Evolutionary conservation across 1,139 yeast genomes (phyloP).

Genomic region (Saccharomyces hybrid): DNA sequence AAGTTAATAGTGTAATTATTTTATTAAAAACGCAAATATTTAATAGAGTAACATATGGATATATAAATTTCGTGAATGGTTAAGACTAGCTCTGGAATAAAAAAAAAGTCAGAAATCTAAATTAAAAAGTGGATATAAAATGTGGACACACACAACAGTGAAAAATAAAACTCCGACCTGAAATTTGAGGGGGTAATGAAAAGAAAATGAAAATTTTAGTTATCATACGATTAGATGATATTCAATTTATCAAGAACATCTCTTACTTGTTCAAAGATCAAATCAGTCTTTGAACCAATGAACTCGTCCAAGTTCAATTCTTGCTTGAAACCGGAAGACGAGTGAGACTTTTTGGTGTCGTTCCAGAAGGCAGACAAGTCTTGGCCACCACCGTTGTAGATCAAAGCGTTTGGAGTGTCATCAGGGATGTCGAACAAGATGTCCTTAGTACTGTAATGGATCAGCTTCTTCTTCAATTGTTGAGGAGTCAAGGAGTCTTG

Average conservation of each 20-base stretch:
- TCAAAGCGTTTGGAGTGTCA: slow-evolving; percentile 82
- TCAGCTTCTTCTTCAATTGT: slow-evolving; percentile 80
- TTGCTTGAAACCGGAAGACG: not conserved
- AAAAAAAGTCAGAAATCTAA: not conserved
- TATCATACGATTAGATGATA: slow-evolving; percentile 12
- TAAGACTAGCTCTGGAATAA: not conserved
- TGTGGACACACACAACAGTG: not conserved
- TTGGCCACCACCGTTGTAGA: slow-evolving; percentile 89
- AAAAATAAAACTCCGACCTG: not conserved
- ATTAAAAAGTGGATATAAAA: not conserved
- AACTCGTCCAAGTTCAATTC: slow-evolving; percentile 10
- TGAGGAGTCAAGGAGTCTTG: slow-evolving; percentile 67
- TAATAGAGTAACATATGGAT: not conserved
- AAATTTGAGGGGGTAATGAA: not conserved
- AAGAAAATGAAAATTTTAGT: not conserved
- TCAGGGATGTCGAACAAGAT: slow-evolving; percentile 60
- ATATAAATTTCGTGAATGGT: not conserved
- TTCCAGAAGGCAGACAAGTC: slow-evolving; percentile 70
- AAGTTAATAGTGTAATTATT: not conserved
- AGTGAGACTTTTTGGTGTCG: slow-evolving; percentile 1
- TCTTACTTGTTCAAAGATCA: slow-evolving; percentile 21
- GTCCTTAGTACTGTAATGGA: slow-evolving; percentile 69
- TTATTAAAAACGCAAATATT: not conserved
- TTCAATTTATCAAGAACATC: slow-evolving; percentile 19
- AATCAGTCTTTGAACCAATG: slow-evolving; percentile 18